Base-by-base conservation (phyloP, 495 filamentous ascomycete species). In the Tuber umbilicatum region DNA sequence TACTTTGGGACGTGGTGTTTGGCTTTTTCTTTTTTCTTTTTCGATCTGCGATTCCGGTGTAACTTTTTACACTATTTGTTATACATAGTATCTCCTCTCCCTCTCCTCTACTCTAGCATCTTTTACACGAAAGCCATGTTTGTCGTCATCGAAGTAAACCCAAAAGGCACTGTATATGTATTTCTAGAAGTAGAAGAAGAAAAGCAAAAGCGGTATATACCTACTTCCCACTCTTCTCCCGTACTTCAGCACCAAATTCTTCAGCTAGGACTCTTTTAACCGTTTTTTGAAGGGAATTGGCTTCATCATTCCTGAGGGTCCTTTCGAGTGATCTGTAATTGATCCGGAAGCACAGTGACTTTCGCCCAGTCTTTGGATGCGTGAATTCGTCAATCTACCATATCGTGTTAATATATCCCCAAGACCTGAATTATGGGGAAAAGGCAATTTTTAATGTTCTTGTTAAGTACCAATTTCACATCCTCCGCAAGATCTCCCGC, bases 251-350 rank as follows among this genome's bases (percentile, higher is more conserved):
- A 1, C 92, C 91, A 71, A 97, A 84, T 73, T 87, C 88, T 73
- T 87, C 84, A 41, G 91, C 89, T 73, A 98, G 81, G 71, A 85
- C 86, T 72, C 84, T 79, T 31, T 85, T 83, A 50, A 98, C 89
- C 80, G 84, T 79, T 21, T 89, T 86, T 84, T 99, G 94, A 79
- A 97, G 83, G 38, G 85, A 84, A 82, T 97, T 97, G 6, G 88
- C 86, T 85, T 96, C 91, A 70, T 86, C 85, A 72, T 93, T 94
- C 39, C 88, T 95, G 84, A 99, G 84, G 12, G 96, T 99, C 78
- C 89, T 87, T 84, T 97, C 94, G 78, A 97, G 83, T 82, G 92
- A 94, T 64, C 94, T 86, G 81, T 98, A 99, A 82, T 93, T 94
- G 80, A 97, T 91, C 77, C 95, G 85, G 81, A 97, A 99, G 85